Conservation (phyloP, 352 stramenopile genomes). For the Phytopythium aichiense region DNA sequence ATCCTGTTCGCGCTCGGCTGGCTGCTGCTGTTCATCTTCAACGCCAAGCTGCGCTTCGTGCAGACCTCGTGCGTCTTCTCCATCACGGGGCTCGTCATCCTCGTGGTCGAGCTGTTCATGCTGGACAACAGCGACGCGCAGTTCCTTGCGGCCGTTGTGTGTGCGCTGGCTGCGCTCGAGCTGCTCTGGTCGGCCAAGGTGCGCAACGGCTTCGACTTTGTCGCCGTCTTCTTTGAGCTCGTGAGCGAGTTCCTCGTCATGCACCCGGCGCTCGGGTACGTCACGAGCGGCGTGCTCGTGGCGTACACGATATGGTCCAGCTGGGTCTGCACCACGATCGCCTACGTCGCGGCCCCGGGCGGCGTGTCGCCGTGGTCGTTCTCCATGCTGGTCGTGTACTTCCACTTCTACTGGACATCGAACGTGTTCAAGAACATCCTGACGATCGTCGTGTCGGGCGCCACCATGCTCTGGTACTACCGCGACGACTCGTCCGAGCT, state of each 20-base stretch:
- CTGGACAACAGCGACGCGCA: constrained; percentile 42
- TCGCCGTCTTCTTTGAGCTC: constrained; percentile 81
- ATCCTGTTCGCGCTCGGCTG: constrained; percentile 66
- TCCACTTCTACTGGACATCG: constrained; percentile 88
- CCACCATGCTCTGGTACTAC: constrained; percentile 87
- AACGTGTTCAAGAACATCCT: constrained; percentile 85
- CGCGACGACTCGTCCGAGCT: constrained; percentile 62
- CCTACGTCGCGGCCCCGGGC: constrained; percentile 39
- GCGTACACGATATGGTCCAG: constrained; percentile 72
- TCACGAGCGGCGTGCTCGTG: constrained; percentile 44
- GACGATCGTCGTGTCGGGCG: constrained; percentile 70
- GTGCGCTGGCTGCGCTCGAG: constrained; percentile 27
- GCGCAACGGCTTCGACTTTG: constrained; percentile 72
- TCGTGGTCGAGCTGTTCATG: constrained; percentile 52
- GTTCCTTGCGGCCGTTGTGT: constrained; percentile 37
- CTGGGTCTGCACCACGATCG: constrained; percentile 79
- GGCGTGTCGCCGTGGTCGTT: constrained; percentile 64
- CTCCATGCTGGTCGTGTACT: constrained; percentile 66
- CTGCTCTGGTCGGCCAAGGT: constrained; percentile 66
- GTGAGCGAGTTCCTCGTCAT: constrained; percentile 60
- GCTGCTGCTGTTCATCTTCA: constrained; percentile 72
- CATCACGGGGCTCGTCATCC: constrained; percentile 37
- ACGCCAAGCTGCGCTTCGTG: constrained; percentile 69
- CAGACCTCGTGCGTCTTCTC: constrained; percentile 68
- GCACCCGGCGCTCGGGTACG: constrained; percentile 52